Conservation (phyloP, 2,329 filamentous ascomycete genomes). For the Pyricularia pennisetigena region DNA sequence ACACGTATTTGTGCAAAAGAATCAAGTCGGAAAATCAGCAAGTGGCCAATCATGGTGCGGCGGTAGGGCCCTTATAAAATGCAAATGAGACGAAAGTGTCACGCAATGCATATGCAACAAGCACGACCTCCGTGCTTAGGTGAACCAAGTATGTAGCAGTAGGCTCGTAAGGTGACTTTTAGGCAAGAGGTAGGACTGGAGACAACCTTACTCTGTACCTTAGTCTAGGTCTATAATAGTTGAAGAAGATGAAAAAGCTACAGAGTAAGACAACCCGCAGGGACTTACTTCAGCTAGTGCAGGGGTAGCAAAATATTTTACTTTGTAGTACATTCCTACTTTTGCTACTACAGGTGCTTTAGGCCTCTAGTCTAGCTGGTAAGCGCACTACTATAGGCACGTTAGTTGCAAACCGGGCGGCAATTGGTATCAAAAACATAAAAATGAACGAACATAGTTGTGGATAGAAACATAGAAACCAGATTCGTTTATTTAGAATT, state of each 20-base stretch:
- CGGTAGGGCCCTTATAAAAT: background rate
- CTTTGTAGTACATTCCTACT: background rate
- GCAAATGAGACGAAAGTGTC: background rate
- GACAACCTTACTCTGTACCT: no score
- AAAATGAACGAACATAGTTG: background rate
- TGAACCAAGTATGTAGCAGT: background rate
- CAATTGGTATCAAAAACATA: background rate
- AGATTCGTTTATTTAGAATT: no score
- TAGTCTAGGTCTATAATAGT: no score
- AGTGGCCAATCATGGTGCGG: background rate
- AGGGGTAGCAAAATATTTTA: background rate
- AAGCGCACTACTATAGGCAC: background rate
- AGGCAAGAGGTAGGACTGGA: background rate
- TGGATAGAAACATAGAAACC: background rate
- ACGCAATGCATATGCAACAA: background rate
- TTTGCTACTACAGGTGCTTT: no score
- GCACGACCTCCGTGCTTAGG: background rate
- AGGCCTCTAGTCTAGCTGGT: no score
- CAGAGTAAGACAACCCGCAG: background rate
- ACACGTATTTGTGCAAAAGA: background rate
- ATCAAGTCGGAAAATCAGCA: background rate
- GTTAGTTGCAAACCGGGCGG: background rate
- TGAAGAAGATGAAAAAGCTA: no score
- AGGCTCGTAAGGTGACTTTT: background rate
- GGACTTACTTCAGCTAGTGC: background rate